phyloP scores from a whole-genome alignment of 495 filamentous ascomycete species.

The Talaromyces nanjingensis region DNA sequence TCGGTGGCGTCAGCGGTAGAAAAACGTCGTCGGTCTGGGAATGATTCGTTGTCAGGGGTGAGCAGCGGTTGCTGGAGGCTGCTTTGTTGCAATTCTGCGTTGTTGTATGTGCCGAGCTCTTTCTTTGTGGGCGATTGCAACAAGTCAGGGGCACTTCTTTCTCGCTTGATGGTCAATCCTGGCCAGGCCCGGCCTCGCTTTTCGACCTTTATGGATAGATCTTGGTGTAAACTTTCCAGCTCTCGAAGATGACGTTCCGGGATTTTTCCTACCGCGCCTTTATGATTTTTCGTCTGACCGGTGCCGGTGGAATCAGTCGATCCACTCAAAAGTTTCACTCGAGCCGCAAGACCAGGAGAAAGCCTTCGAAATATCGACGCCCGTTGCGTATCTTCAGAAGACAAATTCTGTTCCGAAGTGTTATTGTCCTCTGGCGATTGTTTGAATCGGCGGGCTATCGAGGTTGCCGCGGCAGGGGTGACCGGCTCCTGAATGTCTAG shows the following conservation, averaged over 20 bases:
- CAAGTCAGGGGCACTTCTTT: conserved; percentile 14
- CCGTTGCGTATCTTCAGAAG: conserved; percentile 9
- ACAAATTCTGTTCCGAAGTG: not conserved
- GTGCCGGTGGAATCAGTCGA: conserved; percentile 40
- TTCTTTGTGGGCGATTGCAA: conserved; percentile 16
- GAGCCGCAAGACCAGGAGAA: conserved; percentile 69
- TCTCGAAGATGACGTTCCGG: conserved; percentile 66
- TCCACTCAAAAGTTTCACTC: conserved; percentile 64
- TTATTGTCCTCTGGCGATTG: not conserved
- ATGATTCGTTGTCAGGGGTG: not conserved
- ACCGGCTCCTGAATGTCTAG: not conserved
- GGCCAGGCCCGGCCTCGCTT: conserved; percentile 60
- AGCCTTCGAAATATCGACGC: conserved; percentile 36
- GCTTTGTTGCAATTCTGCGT: conserved; percentile 8
- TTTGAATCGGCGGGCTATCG: not conserved
- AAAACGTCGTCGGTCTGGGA: not conserved
- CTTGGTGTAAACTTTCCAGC: conserved; percentile 55
- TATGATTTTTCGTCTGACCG: conserved; percentile 16
- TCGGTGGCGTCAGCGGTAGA: not conserved
- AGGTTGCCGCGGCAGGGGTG: not conserved
- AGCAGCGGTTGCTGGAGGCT: not conserved
- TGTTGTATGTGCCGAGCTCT: conserved; percentile 14
- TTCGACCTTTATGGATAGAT: conserved; percentile 48
- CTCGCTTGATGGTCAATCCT: conserved; percentile 24
- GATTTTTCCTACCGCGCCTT: conserved; percentile 59